A percentile compares a stretch with the other conserved stretches of the same genome.
Evolutionary conservation across 139 green algal species (phyloP).

Genomic region (Chara braunii): DNA sequence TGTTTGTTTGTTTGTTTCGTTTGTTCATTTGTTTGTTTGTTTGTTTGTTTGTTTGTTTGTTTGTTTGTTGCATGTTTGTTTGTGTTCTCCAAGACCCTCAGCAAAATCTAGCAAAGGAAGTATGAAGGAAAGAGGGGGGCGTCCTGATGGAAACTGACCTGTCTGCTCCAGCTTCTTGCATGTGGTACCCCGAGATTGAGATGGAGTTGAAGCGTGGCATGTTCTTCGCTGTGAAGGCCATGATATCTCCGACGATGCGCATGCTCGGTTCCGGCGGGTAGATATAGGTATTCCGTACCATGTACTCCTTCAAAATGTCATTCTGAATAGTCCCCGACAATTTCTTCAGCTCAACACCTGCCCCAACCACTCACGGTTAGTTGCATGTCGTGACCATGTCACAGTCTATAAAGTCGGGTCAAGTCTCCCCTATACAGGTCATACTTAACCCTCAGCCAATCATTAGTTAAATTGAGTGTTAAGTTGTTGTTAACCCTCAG

Average conservation of each 20-base stretch:
- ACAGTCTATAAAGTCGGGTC: too few species aligned
- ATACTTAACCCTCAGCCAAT: too few species aligned
- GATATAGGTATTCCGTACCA: conserved; percentile 75
- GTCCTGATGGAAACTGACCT: not conserved
- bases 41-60: not conserved
- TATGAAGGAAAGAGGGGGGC: not conserved
- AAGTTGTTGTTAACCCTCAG: too few species aligned
- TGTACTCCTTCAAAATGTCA: conserved; percentile 76
- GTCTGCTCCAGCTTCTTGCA: conserved; percentile 48
- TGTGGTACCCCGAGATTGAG: conserved; percentile 60
- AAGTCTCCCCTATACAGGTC: too few species aligned
- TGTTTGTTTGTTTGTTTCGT: too few species aligned
- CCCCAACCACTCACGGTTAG: not conserved
- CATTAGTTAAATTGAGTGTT: too few species aligned
- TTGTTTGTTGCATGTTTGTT: not conserved
- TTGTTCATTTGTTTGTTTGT: conserved; percentile 4
- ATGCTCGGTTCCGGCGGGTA: conserved; percentile 61
- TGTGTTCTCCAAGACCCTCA: not conserved
- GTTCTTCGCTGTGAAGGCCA: conserved; percentile 47
- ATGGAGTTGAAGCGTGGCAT: conserved; percentile 67
- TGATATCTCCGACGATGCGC: conserved; percentile 62
- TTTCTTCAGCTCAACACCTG: conserved; percentile 14
- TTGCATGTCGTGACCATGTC: too few species aligned
- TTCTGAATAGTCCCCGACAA: conserved; percentile 68
- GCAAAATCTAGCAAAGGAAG: not conserved